A percentile compares a stretch with the other conserved stretches of the same genome.
Conservation (phyloP, 345 rosid genomes). For the Hibiscus mutabilis region DNA sequence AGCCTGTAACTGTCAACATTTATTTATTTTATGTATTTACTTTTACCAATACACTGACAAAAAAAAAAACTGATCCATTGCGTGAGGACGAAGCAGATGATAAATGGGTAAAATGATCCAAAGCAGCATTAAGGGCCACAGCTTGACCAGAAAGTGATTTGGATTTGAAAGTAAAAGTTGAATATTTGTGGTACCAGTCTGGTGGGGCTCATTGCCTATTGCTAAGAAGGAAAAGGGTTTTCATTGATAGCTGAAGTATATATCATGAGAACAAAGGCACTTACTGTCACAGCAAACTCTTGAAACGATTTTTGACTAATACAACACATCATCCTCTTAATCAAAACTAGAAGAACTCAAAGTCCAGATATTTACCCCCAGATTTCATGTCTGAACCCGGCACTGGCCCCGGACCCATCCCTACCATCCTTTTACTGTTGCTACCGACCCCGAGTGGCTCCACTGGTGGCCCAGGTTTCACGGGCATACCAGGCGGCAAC, state of each 20-base stretch:
- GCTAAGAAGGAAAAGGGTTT: background rate
- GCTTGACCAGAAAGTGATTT: background rate
- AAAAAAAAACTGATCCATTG: too few relatives aligned
- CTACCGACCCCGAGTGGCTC: slow-evolving; percentile 67
- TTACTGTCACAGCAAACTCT: background rate
- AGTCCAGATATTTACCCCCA: slow-evolving; percentile 91
- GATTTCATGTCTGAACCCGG: slow-evolving; percentile 52
- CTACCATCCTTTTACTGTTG: slow-evolving; percentile 49
- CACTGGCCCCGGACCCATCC: background rate
- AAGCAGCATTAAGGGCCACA: too few relatives aligned
- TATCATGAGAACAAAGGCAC: background rate
- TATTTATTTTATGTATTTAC: background rate
- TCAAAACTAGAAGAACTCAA: slow-evolving; percentile 72
- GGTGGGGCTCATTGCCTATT: too few relatives aligned
- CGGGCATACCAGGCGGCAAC: slow-evolving; percentile 24
- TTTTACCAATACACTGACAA: background rate
- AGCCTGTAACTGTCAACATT: too few relatives aligned
- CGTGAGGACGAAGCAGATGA: too few relatives aligned
- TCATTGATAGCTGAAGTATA: background rate
- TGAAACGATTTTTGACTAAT: background rate
- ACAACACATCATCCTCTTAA: slow-evolving; percentile 10
- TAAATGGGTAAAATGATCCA: too few relatives aligned
- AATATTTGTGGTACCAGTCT: too few relatives aligned
- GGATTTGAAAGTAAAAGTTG: background rate
- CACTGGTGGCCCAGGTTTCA: slow-evolving; percentile 40